phyloP scores from a whole-genome alignment of 371 early-diverging fungal species.

The Synchytrium microbalum region DNA sequence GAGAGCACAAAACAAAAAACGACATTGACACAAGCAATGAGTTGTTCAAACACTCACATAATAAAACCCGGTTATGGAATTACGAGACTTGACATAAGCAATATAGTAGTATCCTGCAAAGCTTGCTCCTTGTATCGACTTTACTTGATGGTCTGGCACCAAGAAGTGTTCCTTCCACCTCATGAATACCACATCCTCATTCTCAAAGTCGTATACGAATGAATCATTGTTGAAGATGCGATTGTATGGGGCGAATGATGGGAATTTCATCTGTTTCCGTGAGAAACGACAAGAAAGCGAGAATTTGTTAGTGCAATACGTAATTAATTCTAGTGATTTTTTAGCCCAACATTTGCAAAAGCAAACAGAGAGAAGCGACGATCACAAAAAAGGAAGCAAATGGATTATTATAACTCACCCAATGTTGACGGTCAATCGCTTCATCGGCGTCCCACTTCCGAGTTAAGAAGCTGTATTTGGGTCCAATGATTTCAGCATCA shows the following conservation, averaged over 20 bases:
- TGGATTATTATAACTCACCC: constrained; percentile 46
- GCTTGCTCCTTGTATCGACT: constrained; percentile 71
- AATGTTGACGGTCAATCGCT: constrained; percentile 64
- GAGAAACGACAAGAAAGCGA: not conserved
- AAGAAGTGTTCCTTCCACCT: constrained; percentile 94
- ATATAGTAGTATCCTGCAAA: constrained; percentile 96
- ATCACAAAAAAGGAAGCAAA: not conserved
- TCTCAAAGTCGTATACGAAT: constrained; percentile 58
- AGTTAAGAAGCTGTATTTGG: constrained; percentile 67
- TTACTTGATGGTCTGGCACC: constrained; percentile 87
- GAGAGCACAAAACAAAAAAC: not conserved
- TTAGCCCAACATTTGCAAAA: not conserved
- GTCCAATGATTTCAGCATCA: constrained; percentile 77
- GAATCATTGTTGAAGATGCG: constrained; percentile 60
- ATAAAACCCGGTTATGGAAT: constrained; percentile 81
- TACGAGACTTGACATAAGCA: constrained; percentile 68
- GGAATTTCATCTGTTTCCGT: constrained; percentile 19
- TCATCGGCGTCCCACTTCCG: constrained; percentile 82
- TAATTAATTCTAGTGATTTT: not conserved
- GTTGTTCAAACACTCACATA: too few relatives aligned
- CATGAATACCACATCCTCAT: constrained; percentile 82
- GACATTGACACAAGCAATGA: not conserved
- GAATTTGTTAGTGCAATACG: not conserved
- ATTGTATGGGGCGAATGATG: constrained; percentile 54
- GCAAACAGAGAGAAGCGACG: too few relatives aligned